These are phyloP conservation scores for Lichtheimia ornata DNA, from an alignment of 371 early-diverging fungal species.

Conservation along the genomic window DNA sequence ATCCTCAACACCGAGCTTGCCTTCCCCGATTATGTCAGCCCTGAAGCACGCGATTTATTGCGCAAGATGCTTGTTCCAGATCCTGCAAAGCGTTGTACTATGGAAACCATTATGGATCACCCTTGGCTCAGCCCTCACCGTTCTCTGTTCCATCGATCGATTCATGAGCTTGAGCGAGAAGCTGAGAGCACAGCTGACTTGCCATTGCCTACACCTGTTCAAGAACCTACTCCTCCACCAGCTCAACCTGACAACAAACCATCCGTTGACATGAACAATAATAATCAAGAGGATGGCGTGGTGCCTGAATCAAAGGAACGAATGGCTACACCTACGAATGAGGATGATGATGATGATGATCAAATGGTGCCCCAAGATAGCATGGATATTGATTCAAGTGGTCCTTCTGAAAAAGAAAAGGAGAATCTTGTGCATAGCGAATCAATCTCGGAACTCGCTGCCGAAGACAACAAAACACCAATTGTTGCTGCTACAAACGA, in stretches of 20 bases:
- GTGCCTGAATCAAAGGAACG: too few relatives aligned
- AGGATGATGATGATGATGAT: background rate
- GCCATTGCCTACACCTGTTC: slow-evolving; percentile 8
- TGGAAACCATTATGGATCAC: slow-evolving; percentile 86
- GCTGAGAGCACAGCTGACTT: slow-evolving; percentile 20
- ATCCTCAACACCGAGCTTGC: slow-evolving; percentile 89
- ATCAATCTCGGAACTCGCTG: too few relatives aligned
- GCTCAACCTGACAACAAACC: too few relatives aligned
- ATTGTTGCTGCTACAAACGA: too few relatives aligned
- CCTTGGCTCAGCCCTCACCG: slow-evolving; percentile 59
- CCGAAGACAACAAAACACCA: too few relatives aligned
- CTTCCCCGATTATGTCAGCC: slow-evolving; percentile 88
- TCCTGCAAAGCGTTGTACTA: slow-evolving; percentile 83
- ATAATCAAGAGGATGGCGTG: too few relatives aligned
- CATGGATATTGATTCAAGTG: slow-evolving; percentile 8
- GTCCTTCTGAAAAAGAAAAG: too few relatives aligned
- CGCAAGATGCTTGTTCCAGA: slow-evolving; percentile 92
- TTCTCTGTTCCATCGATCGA: slow-evolving; percentile 31
- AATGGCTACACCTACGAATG: too few relatives aligned
- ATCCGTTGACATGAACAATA: too few relatives aligned
- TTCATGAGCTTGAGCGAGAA: slow-evolving; percentile 25
- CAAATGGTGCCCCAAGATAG: slow-evolving; percentile 5
- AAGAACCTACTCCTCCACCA: background rate
- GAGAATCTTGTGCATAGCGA: too few relatives aligned
- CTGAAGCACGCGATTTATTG: slow-evolving; percentile 81